These are phyloP conservation scores for Globisporangium abappressorium DNA, from an alignment of 352 stramenopile species.

Conservation along the genomic window DNA sequence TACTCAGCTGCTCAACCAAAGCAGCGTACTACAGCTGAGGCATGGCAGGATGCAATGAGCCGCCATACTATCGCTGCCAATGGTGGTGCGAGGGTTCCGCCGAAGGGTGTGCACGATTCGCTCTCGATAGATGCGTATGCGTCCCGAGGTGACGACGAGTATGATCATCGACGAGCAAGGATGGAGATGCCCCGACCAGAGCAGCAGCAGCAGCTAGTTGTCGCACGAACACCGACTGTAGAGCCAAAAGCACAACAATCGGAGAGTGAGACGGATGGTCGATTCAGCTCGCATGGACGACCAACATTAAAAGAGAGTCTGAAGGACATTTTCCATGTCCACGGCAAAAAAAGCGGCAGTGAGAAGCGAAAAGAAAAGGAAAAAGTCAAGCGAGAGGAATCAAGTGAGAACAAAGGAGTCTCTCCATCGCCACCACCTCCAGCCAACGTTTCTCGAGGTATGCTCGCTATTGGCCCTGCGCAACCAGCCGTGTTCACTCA, in stretches of 20 bases:
- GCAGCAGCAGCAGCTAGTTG: background rate
- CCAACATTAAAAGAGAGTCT: constrained; percentile 32
- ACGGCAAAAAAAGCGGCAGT: constrained; percentile 4
- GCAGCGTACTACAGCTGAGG: constrained; percentile 4
- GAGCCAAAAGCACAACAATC: background rate
- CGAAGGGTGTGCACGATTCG: background rate
- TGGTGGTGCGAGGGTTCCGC: constrained; percentile 1
- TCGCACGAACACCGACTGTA: background rate
- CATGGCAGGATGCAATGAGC: background rate
- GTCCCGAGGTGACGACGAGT: constrained; percentile 2
- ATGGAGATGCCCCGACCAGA: constrained; percentile 18
- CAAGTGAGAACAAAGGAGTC: background rate
- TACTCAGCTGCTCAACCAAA: background rate
- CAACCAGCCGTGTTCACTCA: constrained; percentile 1
- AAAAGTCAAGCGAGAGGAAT: constrained; percentile 21
- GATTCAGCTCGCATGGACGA: constrained; percentile 7
- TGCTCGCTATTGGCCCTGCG: background rate
- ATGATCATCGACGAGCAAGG: background rate
- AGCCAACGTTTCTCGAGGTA: background rate
- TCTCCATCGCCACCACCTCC: background rate
- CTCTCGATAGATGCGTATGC: constrained; percentile 14
- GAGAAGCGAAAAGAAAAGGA: constrained; percentile 10
- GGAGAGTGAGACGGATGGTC: background rate
- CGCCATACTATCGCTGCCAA: constrained; percentile 5
- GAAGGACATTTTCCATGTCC: constrained; percentile 34